These are phyloP conservation scores for Gloeopeniophorella convolvens DNA, from an alignment of 768 basidiomycete species.

Conservation along the genomic window DNA sequence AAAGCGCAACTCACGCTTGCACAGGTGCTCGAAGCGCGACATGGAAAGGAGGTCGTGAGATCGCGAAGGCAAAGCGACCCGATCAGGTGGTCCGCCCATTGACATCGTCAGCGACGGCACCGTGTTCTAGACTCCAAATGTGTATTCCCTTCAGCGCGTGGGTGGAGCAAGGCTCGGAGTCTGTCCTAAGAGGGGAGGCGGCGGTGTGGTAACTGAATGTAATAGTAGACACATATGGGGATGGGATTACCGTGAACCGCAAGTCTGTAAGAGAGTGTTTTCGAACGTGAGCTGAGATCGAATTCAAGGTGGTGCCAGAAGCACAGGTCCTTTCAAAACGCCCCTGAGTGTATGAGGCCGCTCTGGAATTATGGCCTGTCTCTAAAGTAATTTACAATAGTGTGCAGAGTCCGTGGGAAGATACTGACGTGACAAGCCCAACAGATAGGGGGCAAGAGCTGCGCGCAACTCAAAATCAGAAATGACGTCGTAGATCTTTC, in stretches of 20 bases:
- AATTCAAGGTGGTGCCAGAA: neutral
- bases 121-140: constrained; percentile 44
- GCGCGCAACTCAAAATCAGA: neutral
- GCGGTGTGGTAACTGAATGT: neutral
- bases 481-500: constrained; percentile 17
- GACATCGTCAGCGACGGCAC: constrained; percentile 85
- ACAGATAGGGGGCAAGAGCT: neutral
- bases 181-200: neutral
- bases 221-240: constrained; percentile 6
- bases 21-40: constrained; percentile 92
- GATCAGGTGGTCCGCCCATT: constrained; percentile 77
- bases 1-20: constrained; percentile 60
- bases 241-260: neutral
- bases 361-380: neutral
- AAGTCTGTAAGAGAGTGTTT: neutral
- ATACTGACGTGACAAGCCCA: neutral
- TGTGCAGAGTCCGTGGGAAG: neutral
- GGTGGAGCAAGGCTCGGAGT: constrained; percentile 10
- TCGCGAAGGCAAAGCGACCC: constrained; percentile 73
- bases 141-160: neutral
- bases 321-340: neutral
- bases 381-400: neutral
- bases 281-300: neutral
- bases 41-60: constrained; percentile 95
- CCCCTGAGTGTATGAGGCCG: constrained; percentile 2